Percentiles rank a stretch among this genome's conserved stretches.
These are phyloP conservation scores for Cytospora mali DNA, from an alignment of 2,329 filamentous ascomycete species.

Conservation along the genomic window DNA sequence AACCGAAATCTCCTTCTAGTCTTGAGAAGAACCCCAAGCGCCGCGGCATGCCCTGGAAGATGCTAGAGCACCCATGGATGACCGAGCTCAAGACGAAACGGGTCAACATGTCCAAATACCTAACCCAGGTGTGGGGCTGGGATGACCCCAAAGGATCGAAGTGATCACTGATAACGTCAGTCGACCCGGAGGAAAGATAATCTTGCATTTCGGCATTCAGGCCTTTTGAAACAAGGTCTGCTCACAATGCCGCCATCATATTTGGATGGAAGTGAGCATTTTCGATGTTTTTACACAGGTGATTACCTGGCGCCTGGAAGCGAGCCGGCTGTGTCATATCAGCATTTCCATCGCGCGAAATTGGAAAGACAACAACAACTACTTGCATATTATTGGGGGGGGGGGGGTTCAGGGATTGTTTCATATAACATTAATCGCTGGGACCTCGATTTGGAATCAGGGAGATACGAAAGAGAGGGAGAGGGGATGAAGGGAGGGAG, in stretches of 20 bases:
- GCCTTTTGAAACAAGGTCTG: neutral
- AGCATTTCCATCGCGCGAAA: neutral
- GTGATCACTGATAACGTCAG: constrained; percentile 4
- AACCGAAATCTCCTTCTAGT: constrained; percentile 50
- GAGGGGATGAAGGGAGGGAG: neutral
- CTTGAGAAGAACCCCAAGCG: constrained; percentile 89
- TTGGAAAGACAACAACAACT: neutral
- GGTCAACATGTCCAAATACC: constrained; percentile 95
- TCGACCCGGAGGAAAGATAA: neutral
- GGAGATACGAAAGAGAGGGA: neutral
- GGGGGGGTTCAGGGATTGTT: neutral
- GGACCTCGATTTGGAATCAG: neutral
- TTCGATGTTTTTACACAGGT: neutral
- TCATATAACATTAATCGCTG: constrained; percentile 1
- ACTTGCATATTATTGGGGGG: neutral
- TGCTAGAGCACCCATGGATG: constrained; percentile 99
- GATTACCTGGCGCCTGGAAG: neutral
- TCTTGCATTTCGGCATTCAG: neutral
- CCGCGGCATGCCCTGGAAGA: constrained; percentile 93
- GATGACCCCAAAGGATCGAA: constrained; percentile 53
- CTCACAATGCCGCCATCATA: neutral
- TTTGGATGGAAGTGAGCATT: neutral
- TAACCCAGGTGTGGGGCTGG: constrained; percentile 97
- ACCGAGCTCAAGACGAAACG: constrained; percentile 93
- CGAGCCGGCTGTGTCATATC: neutral